Evolutionary conservation across 176 grass and related monocot species (phyloP), one percentile per base, ranked within the genome.

Genomic region (Aegilops speltoides): DNA sequence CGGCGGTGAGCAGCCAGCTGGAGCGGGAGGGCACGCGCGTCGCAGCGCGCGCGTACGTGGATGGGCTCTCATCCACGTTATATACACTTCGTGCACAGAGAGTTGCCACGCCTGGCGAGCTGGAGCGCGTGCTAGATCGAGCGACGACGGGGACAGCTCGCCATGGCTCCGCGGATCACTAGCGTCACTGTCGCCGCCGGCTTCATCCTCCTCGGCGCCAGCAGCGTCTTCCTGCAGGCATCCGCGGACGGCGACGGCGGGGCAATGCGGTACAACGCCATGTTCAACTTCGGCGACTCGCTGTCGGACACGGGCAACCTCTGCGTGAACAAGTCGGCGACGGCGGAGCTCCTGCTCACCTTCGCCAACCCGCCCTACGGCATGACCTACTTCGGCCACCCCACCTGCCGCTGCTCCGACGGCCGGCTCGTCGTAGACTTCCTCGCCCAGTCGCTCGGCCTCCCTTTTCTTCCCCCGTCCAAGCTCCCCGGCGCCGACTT

Each of bases 221-320:
- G 36, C 23, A 22, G 8, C 52, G 4, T 72, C 40, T 34, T 54
- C 56, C 14, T 54, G 15, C 7, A 29, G 0, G 56, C 22, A 0
- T 4, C 45, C 12, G 13, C 25, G 24, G 8, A 41, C 48, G 31
- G 5, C 1, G 69, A 10, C 7, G 36, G 2, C 19, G 56, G 56
- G 56, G 7, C 56, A 17, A 74, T 19, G 37, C 70, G 68, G 28
- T 89, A 89, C 62, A 37, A 76, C 10, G 79, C 87, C 20, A 52
- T 92, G 76, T 92, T 89, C 81, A 89, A 37, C 79, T 92, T 92
- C 79, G 90, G 90, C 0, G 87, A 92, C 50, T 92, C 90, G 25
- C 66, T 89, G 24, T 32, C 41, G 22, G 87, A 89, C 79, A 86
- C 90, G 8, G 90, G 90, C 11, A 91, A 91, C 80, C 31, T 83